Evolutionary conservation across 2,329 filamentous ascomycete species (phyloP).

Genomic region (Fonsecaea erecta): DNA sequence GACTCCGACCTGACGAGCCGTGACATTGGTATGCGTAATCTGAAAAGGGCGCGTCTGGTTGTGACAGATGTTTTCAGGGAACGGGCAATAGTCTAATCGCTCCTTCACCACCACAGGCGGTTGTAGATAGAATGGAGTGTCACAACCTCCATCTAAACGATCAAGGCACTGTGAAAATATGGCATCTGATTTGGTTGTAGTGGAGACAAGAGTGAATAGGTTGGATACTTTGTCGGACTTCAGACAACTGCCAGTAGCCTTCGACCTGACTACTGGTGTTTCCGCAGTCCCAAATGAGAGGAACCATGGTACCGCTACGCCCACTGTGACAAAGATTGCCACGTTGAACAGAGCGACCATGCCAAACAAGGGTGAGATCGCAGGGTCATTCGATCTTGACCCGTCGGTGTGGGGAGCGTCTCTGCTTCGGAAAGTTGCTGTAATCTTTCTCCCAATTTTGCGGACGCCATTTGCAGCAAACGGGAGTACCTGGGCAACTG

Average conservation of each 20-base stretch:
- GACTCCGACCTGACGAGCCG: neutral
- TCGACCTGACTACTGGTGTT: neutral
- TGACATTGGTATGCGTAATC: neutral
- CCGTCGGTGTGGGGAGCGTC: neutral
- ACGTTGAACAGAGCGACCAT: neutral
- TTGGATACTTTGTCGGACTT: neutral
- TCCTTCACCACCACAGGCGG: neutral
- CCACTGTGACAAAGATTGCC: neutral
- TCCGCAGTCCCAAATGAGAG: neutral
- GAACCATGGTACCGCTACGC: neutral
- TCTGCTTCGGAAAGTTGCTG: neutral
- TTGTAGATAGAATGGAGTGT: neutral
- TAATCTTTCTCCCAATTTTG: neutral
- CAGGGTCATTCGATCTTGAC: neutral
- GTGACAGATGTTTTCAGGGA: neutral
- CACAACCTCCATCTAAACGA: neutral
- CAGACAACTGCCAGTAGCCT: neutral
- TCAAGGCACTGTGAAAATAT: neutral
- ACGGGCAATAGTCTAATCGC: neutral
- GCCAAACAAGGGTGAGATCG: neutral
- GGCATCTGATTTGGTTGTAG: neutral
- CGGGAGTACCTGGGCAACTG: neutral
- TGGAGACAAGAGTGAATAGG: neutral
- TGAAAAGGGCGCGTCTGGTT: neutral
- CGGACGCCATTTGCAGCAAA: neutral